Conservation (phyloP, 2,329 filamentous ascomycete genomes). For the Colletotrichum musicola region DNA sequence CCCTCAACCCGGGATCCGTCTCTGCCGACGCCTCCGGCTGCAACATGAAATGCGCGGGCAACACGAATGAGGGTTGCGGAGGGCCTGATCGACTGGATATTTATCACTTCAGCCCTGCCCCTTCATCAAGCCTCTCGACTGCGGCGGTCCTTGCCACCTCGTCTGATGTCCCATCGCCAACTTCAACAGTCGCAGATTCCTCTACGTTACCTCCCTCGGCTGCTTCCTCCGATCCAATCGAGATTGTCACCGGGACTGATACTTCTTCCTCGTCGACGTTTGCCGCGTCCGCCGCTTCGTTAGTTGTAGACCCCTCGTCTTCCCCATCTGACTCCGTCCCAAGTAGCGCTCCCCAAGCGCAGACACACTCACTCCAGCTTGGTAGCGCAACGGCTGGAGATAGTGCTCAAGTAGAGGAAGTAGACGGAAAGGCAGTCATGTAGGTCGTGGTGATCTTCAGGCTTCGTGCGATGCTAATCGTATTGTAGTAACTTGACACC, state of each 20-base stretch:
- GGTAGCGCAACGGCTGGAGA: background rate
- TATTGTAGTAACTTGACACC: background rate
- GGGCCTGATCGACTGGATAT: slow-evolving; percentile 54
- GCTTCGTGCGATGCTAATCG: background rate
- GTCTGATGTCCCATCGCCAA: background rate
- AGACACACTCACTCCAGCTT: background rate
- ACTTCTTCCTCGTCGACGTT: no score
- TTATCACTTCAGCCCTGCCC: slow-evolving; percentile 45
- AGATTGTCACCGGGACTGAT: no score
- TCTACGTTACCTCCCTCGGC: no score
- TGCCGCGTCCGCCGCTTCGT: no score
- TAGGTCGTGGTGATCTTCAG: background rate
- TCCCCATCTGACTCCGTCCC: no score
- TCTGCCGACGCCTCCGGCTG: slow-evolving; percentile 49
- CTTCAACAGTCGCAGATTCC: background rate
- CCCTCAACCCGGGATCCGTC: slow-evolving; percentile 51
- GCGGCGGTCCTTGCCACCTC: background rate
- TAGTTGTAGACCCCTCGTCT: no score
- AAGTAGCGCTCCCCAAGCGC: background rate
- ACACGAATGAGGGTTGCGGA: slow-evolving; percentile 55
- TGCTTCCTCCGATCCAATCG: no score
- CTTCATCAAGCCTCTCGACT: background rate
- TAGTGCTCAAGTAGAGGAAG: background rate
- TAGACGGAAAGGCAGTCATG: slow-evolving; percentile 7
- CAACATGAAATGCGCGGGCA: slow-evolving; percentile 57